Percentiles rank a stretch among this genome's conserved stretches.
phyloP scores from a whole-genome alignment of 176 grass and related monocot genomes.

The Oryza officinalis region DNA sequence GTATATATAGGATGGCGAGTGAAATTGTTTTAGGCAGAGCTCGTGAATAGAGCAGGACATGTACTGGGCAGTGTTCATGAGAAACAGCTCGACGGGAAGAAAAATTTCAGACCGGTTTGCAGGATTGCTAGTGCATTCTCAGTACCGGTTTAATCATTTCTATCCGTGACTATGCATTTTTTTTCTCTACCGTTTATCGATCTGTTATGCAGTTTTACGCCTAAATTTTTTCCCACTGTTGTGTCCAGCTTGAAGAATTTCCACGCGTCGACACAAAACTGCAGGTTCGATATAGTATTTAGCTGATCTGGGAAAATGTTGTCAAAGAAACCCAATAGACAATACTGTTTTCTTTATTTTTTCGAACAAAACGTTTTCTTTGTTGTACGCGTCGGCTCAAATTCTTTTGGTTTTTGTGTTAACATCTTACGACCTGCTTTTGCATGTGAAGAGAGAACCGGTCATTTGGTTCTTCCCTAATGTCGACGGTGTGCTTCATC shows the following conservation, averaged over 20 bases:
- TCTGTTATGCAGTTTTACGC: neutral
- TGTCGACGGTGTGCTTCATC: constrained; percentile 53
- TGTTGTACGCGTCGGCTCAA: no score
- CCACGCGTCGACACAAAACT: neutral
- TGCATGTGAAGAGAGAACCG: neutral
- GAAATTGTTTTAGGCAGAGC: neutral
- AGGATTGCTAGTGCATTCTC: neutral
- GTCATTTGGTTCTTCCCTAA: constrained; percentile 15
- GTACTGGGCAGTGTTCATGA: constrained; percentile 34
- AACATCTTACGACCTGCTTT: neutral
- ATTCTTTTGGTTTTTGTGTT: neutral
- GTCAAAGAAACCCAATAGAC: no score
- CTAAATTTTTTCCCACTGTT: neutral
- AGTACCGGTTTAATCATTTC: constrained; percentile 26
- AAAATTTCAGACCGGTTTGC: neutral
- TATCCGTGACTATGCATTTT: constrained; percentile 10
- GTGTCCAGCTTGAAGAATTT: neutral
- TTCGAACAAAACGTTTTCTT: neutral
- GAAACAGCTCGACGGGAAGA: constrained; percentile 23
- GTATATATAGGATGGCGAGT: constrained; percentile 28
- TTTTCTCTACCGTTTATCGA: neutral
- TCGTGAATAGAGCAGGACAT: constrained; percentile 21
- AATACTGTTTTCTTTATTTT: no score
- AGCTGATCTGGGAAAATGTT: neutral
- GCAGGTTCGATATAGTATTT: neutral